phyloP scores from a whole-genome alignment of 495 filamentous ascomycete species.

The Cercophora sp. region DNA sequence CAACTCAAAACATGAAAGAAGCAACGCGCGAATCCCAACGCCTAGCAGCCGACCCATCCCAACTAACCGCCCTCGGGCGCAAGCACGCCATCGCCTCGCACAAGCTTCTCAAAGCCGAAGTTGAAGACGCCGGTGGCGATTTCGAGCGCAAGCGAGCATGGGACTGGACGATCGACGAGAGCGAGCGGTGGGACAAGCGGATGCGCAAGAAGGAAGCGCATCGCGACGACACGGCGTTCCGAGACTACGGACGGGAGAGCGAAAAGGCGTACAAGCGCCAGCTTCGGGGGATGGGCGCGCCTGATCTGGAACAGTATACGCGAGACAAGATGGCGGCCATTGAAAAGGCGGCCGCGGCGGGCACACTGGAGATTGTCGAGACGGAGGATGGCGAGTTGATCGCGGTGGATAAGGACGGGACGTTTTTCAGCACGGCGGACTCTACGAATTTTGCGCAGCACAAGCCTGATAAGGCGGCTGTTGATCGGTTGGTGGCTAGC shows the following conservation, averaged over 20 bases:
- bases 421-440: slow-evolving; percentile 84
- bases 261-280: slow-evolving; percentile 93
- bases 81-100: slow-evolving; percentile 83
- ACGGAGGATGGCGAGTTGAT: slow-evolving; percentile 91
- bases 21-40: slow-evolving; percentile 79
- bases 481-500: slow-evolving; percentile 84
- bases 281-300: slow-evolving; percentile 61
- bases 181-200: slow-evolving; percentile 87
- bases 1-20: slow-evolving; percentile 76
- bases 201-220: slow-evolving; percentile 80
- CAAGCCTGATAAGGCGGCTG: slow-evolving; percentile 82
- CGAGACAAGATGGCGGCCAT: slow-evolving; percentile 78
- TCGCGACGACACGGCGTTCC: slow-evolving; percentile 81
- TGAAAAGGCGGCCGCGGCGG: slow-evolving; percentile 72
- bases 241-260: slow-evolving; percentile 82
- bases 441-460: slow-evolving; percentile 76
- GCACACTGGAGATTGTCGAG: slow-evolving; percentile 87
- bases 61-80: slow-evolving; percentile 67
- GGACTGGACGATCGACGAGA: slow-evolving; percentile 97
- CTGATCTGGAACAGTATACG: slow-evolving; percentile 77
- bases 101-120: slow-evolving; percentile 89
- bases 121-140: slow-evolving; percentile 77
- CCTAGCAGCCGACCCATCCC: slow-evolving; percentile 66
- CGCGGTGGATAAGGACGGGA: slow-evolving; percentile 84
- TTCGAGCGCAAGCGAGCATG: slow-evolving; percentile 97